Evolutionary conservation across 306 rosid genomes (phyloP).

Genomic region (Astragalus membranaceus): DNA sequence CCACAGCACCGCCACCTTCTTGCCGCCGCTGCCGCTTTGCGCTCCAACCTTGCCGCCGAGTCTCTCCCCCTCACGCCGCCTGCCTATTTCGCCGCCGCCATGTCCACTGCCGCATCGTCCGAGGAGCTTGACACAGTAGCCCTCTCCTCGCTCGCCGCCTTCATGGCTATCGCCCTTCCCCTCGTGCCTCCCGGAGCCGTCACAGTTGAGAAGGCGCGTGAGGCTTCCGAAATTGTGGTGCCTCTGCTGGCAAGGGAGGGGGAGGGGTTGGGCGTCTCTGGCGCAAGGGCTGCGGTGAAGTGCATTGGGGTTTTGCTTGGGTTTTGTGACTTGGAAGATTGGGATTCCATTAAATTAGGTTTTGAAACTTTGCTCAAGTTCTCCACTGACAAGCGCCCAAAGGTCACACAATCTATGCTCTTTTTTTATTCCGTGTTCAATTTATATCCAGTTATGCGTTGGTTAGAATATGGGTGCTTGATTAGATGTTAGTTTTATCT

Average conservation of each 20-base stretch:
- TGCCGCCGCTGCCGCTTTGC: constrained; percentile 76
- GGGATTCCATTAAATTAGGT: constrained; percentile 66
- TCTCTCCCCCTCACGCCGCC: constrained; percentile 67
- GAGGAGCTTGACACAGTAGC: constrained; percentile 48
- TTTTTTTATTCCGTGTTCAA: not conserved
- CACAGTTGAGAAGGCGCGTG: constrained; percentile 33
- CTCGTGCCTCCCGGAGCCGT: constrained; percentile 37
- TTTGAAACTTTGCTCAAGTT: constrained; percentile 59
- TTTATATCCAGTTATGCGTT: not conserved
- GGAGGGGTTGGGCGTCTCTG: constrained; percentile 43
- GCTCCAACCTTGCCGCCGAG: constrained; percentile 57
- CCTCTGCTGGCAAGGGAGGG: constrained; percentile 35
- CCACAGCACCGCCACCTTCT: constrained; percentile 88
- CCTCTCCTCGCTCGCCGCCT: constrained; percentile 55
- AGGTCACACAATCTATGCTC: constrained; percentile 32
- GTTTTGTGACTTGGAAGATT: constrained; percentile 74
- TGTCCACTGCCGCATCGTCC: constrained; percentile 42
- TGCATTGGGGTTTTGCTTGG: constrained; percentile 71
- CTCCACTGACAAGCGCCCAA: constrained; percentile 77
- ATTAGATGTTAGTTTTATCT: not conserved
- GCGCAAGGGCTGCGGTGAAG: constrained; percentile 65
- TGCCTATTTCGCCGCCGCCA: constrained; percentile 65
- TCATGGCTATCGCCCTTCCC: constrained; percentile 60
- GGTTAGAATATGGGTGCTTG: not conserved
- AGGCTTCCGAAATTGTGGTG: constrained; percentile 44